Conservation (phyloP, 331 rosid genomes). For the Quercus tomentella region DNA sequence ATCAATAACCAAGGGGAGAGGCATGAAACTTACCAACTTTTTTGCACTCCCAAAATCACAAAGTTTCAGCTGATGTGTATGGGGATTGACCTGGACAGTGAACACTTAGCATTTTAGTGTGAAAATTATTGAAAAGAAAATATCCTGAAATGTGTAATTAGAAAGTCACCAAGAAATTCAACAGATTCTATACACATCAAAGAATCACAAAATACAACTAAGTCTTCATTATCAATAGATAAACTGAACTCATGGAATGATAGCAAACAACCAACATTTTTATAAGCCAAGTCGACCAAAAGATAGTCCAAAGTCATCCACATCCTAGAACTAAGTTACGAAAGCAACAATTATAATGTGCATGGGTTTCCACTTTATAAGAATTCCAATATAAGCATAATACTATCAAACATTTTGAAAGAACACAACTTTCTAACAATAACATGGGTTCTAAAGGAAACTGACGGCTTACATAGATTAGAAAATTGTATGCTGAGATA, state of each 20-base stretch:
- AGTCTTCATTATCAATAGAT: neutral
- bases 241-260: neutral
- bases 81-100: slow-evolving; percentile 78
- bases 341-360: neutral
- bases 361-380: neutral
- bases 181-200: neutral
- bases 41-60: slow-evolving; percentile 96
- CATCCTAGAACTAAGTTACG: neutral
- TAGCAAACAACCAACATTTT: neutral
- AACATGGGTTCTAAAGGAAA: neutral
- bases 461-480: no score
- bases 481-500: no score
- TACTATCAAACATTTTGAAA: neutral
- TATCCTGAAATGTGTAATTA: neutral
- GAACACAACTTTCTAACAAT: neutral
- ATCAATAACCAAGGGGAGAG: slow-evolving; percentile 9
- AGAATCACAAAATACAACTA: neutral
- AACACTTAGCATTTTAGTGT: slow-evolving; percentile 25
- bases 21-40: slow-evolving; percentile 62
- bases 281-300: neutral
- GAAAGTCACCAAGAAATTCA: neutral
- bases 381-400: neutral
- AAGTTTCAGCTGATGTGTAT: slow-evolving; percentile 87
- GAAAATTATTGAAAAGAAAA: neutral
- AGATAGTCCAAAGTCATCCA: neutral